Conservation (phyloP, 495 filamentous ascomycete species). For the Penicillium coprophilum region DNA sequence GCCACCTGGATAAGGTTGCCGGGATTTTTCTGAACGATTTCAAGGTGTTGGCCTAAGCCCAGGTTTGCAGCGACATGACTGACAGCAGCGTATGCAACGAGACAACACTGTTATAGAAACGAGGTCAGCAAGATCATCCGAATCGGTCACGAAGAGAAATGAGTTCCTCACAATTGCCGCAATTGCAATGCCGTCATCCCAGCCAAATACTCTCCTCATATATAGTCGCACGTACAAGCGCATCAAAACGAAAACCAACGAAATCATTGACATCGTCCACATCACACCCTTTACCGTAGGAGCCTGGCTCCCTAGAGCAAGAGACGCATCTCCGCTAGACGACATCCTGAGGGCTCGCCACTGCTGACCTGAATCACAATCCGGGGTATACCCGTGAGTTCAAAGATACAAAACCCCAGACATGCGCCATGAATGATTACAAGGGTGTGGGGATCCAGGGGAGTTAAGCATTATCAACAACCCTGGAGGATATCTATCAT, state of each 20-base stretch:
- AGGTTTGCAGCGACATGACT: constrained; percentile 23
- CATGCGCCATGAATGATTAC: not conserved
- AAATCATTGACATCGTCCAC: constrained; percentile 28
- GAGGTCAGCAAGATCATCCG: not conserved
- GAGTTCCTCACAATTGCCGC: constrained; percentile 21
- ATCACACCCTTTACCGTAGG: constrained; percentile 27
- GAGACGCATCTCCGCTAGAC: not conserved
- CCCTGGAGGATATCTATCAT: not conserved
- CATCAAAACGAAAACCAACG: constrained; percentile 22
- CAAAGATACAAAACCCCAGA: not conserved
- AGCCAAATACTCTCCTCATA: constrained; percentile 28
- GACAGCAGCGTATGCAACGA: constrained; percentile 27
- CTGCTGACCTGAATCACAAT: not conserved
- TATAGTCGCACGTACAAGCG: constrained; percentile 26
- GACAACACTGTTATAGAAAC: constrained; percentile 12
- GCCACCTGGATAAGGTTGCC: constrained; percentile 22
- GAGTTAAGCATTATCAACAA: not conserved
- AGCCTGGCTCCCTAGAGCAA: constrained; percentile 15
- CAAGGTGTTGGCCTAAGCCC: constrained; percentile 22
- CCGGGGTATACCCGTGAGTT: not conserved
- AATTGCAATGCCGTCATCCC: constrained; percentile 30
- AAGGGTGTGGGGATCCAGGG: not conserved
- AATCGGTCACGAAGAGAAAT: not conserved
- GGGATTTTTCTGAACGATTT: constrained; percentile 17
- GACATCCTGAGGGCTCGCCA: constrained; percentile 3